Conservation (phyloP, 305 asterid genomes). For the Solanum aculeatissimum region DNA sequence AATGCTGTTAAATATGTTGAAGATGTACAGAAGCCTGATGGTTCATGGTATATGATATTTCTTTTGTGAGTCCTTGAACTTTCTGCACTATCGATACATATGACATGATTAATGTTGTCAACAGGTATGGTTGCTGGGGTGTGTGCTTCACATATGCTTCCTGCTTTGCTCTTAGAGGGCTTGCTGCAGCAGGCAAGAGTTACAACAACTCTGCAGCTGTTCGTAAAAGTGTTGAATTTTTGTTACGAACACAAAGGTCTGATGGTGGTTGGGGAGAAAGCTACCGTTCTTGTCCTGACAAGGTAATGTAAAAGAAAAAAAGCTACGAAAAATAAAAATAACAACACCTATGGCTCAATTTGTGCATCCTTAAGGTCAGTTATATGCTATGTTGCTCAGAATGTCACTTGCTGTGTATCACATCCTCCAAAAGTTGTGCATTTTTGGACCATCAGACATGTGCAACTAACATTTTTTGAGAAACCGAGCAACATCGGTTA, state of each 20-base stretch:
- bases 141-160: slow-evolving; percentile 85
- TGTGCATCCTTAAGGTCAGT: not conserved
- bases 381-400: not conserved
- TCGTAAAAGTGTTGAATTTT: slow-evolving; percentile 52
- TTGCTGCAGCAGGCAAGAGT: slow-evolving; percentile 54
- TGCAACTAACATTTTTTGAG: not conserved
- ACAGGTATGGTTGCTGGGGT: slow-evolving; percentile 90
- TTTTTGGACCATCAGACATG: not conserved
- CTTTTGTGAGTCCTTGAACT: not conserved
- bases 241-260: slow-evolving; percentile 41
- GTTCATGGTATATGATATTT: slow-evolving; percentile 65
- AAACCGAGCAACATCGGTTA: not conserved
- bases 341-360: not conserved
- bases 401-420: not conserved
- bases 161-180: slow-evolving; percentile 95
- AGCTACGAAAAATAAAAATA: not conserved
- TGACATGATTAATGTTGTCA: not conserved
- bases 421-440: not conserved
- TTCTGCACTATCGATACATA: not conserved
- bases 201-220: slow-evolving; percentile 47
- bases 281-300: slow-evolving; percentile 73
- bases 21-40: slow-evolving; percentile 63
- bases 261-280: slow-evolving; percentile 99
- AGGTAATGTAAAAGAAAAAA: slow-evolving; percentile 25
- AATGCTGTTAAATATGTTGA: slow-evolving; percentile 55